phyloP scores from a whole-genome alignment of 208 protist genomes.

The Leishmania mexicana region DNA sequence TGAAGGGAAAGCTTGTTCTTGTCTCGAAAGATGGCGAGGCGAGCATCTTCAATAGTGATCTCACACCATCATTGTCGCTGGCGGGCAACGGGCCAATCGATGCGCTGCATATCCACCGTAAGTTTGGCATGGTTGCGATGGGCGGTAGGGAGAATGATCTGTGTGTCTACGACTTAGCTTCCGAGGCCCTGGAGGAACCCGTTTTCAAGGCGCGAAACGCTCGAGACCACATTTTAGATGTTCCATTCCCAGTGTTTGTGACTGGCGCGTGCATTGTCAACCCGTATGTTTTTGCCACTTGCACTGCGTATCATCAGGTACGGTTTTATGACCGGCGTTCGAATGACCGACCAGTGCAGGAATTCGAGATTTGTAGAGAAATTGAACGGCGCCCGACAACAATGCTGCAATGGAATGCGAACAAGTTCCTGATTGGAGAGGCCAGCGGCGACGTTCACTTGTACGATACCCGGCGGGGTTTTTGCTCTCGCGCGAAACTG shows the following conservation, averaged over 20 bases:
- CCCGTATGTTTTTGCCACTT: constrained; percentile 75
- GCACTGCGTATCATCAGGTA: constrained; percentile 84
- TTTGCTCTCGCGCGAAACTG: constrained; percentile 80
- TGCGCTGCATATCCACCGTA: constrained; percentile 75
- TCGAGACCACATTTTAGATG: constrained; percentile 77
- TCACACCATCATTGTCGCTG: constrained; percentile 26
- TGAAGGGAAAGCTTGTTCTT: constrained; percentile 61
- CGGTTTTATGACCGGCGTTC: constrained; percentile 83
- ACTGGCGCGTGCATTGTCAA: constrained; percentile 76
- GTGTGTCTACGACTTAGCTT: constrained; percentile 64
- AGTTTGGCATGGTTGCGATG: constrained; percentile 77
- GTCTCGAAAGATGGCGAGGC: constrained; percentile 51
- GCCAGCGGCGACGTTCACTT: constrained; percentile 85
- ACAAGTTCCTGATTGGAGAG: constrained; percentile 88
- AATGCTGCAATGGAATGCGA: constrained; percentile 85
- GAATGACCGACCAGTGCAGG: constrained; percentile 75
- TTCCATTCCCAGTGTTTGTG: constrained; percentile 74
- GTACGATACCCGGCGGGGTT: constrained; percentile 85
- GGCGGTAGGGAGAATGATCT: constrained; percentile 78
- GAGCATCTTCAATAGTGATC: constrained; percentile 38
- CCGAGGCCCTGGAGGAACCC: constrained; percentile 39
- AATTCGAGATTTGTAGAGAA: constrained; percentile 81
- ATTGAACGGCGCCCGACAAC: constrained; percentile 78
- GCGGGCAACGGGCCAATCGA: constrained; percentile 63
- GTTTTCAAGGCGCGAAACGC: constrained; percentile 72